phyloP scores from a whole-genome alignment of 106 monocot genomes.

The Dendrobium catenatum region DNA sequence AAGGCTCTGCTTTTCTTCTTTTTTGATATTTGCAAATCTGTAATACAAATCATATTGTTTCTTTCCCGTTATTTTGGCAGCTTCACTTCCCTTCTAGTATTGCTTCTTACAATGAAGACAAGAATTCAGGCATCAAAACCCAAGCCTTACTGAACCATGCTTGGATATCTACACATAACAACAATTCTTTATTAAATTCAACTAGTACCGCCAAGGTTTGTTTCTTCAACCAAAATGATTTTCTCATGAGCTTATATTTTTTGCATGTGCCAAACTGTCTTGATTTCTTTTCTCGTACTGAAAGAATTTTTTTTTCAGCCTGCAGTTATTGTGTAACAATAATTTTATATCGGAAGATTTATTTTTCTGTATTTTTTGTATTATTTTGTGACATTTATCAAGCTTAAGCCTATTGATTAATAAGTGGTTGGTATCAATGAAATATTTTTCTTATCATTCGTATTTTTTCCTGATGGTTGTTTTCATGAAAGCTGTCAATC shows the following conservation, averaged over 20 bases:
- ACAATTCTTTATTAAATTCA: conserved; percentile 7
- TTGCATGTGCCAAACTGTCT: not conserved
- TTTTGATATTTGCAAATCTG: not conserved
- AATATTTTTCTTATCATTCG: not conserved
- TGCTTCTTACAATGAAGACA: conserved; percentile 34
- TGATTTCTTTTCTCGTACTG: not conserved
- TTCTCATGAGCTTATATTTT: not conserved
- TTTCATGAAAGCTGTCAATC: not conserved
- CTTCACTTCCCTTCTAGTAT: conserved; percentile 25
- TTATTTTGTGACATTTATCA: not conserved
- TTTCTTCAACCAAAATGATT: not conserved
- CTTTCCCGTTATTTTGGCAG: conserved; percentile 12
- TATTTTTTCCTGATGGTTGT: not conserved
- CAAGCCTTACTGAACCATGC: conserved; percentile 33
- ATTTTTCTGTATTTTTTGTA: not conserved
- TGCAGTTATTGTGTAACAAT: not conserved
- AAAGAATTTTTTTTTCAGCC: not conserved
- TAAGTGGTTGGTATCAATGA: not conserved
- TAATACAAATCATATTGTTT: not conserved
- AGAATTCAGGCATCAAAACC: conserved; percentile 25
- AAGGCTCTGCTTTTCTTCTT: not conserved
- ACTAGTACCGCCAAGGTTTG: conserved; percentile 19
- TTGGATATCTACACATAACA: conserved; percentile 18
- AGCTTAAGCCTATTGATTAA: not conserved
- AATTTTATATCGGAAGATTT: not conserved